Percentiles rank a stretch among this genome's conserved stretches.
Conservation (phyloP, 1,284 basidiomycete species). For the Chalciporus sp. region DNA sequence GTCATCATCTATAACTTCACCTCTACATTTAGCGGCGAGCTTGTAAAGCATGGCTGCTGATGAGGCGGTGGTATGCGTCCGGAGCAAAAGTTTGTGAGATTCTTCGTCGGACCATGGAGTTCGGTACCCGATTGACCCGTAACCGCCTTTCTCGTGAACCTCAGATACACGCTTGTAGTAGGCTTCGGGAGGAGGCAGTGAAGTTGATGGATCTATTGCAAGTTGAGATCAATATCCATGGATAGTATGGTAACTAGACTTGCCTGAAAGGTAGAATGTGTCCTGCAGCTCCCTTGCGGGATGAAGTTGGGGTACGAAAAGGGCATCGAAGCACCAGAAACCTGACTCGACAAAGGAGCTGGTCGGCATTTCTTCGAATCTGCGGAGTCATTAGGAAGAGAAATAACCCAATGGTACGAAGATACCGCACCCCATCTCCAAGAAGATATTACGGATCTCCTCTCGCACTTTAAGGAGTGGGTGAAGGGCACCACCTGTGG, state of each 20-base stretch:
- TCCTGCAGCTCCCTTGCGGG: conserved; percentile 98
- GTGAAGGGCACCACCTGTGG: conserved; percentile 90
- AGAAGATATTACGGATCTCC: conserved; percentile 97
- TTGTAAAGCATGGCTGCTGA: conserved; percentile 95
- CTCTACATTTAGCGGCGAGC: conserved; percentile 77
- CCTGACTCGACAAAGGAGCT: conserved; percentile 96
- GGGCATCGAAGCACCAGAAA: conserved; percentile 99
- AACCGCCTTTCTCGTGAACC: conserved; percentile 90
- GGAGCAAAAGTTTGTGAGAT: conserved; percentile 88
- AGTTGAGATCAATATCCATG: conserved; percentile 1
- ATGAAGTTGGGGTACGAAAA: conserved; percentile 99
- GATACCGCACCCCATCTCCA: conserved; percentile 89
- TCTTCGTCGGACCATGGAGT: conserved; percentile 96
- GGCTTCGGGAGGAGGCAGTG: conserved; percentile 77
- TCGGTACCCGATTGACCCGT: conserved; percentile 95
- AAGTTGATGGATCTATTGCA: conserved; percentile 76
- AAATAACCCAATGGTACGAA: background rate
- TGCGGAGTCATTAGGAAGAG: conserved; percentile 34
- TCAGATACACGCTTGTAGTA: conserved; percentile 91
- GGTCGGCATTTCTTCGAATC: conserved; percentile 99
- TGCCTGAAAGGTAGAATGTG: conserved; percentile 97
- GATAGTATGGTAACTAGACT: conserved; percentile 1
- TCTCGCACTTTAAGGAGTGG: conserved; percentile 97
- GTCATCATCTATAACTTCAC: conserved; percentile 54
- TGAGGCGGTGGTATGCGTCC: conserved; percentile 97